Base-by-base conservation (phyloP, 2,329 filamentous ascomycete genomes). In the Phialophora verrucosa region DNA sequence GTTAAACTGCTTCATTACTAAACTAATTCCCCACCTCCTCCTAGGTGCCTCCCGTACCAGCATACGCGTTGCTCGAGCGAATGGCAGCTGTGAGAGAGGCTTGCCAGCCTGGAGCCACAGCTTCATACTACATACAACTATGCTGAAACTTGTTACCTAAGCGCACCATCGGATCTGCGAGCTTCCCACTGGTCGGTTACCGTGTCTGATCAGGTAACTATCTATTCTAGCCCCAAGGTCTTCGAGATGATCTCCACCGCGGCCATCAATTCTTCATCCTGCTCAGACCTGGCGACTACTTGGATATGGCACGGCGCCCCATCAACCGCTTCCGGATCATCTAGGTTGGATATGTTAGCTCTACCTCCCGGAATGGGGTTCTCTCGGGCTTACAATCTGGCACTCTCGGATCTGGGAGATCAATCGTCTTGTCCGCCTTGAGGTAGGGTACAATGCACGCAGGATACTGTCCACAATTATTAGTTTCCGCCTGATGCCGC, bases 401-500 rank as follows among this genome's bases (percentile, higher is more conserved):
- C 25, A 56, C 59, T 50, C 54, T 59, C 4, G 64, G 35, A 44
- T 67, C 64, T 17, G 68, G 35, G 14, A 57, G 73, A 67, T 85
- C 84, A 27, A 78, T 65, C 5, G 75, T 73, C 62, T 79, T 80
- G 0, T 80, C 76, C 1, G 81, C 81, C 14, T 74, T 78, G 2
- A 78, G 75, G 62, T 78, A 82, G 0, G 81, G 82, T 59, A 86
- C 75, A 1, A 84, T 78, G 7, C 81, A 83, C 2, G 82, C 79
- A 2, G 84, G 84, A 70, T 83, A 85, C 81, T 84, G 63, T 23
- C 29, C 42, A 53, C 2, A 0, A 50, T 17, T 50, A 67, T n/a
- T 50, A 67, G 51, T 27, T 23, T 3, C 35, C 23, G 50, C 42
- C 32, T 35, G 10, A 11, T 12, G 32, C 32, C 32, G 10, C 10